phyloP scores from a whole-genome alignment of 306 rosid species.

The cucumber (Cucumis sativus) region Cucumber_9930_V3 NC_026656.2:617501-618000 shows the following conservation, averaged over 20 bases:
- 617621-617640: slow-evolving; percentile 82
- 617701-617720: slow-evolving; percentile 87
- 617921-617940: slow-evolving; percentile 2
- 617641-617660: slow-evolving; percentile 66
- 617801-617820: slow-evolving; percentile 49
- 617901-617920: background rate
- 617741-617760: slow-evolving; percentile 62
- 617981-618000: slow-evolving; percentile 2
- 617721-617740: slow-evolving; percentile 66
- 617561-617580: slow-evolving; percentile 44
- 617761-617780: slow-evolving; percentile 53
- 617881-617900: slow-evolving; percentile 9
- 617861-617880: slow-evolving; percentile 42
- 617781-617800: slow-evolving; percentile 28
- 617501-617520: background rate
- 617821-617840: slow-evolving; percentile 92
- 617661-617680: slow-evolving; percentile 27
- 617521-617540: slow-evolving; percentile 9
- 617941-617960: slow-evolving; percentile 7
- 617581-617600: slow-evolving; percentile 60
- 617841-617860: slow-evolving; percentile 76
- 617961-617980: slow-evolving; percentile 5
- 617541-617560: slow-evolving; percentile 54
- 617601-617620: slow-evolving; percentile 81
- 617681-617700: slow-evolving; percentile 42